Evolutionary conservation across 2,329 filamentous ascomycete genomes (phyloP), one percentile per base, ranked within the genome.

Genomic region (Didymella exigua): DNA sequence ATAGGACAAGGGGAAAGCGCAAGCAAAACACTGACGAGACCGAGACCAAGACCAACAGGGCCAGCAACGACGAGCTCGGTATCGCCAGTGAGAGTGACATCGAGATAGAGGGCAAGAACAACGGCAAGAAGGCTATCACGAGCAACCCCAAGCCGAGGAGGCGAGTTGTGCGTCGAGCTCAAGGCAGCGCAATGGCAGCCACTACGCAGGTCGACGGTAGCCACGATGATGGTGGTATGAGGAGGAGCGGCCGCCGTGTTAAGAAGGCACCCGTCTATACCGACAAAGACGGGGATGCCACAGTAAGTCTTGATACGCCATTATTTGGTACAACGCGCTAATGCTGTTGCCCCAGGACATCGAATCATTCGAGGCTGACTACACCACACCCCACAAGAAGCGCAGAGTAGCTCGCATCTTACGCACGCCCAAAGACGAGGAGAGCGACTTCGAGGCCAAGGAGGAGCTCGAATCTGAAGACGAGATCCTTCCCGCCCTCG

Each of bases 401-500:
- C 54, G 49, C 27, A 62, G 56, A 36, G 34, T 52, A 4, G 38
- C 31, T 7, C 54, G 41, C 16, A 26, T 52, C 4, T 47, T 48
- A 2, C 18, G 41, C 0, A 34, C 31, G 4, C 47, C 53, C 23
- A 47, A 54, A 5, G 33, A 51, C 3, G 57, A 62, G 2, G 62
- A 66, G 41, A 62, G 58, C 31, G 62, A 68, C 6, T 68, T 64
- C 24, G 42, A 58, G 5, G 45, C 37, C 21, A 54, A 54, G 10
- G 58, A 57, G 2, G 52, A 52, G 2, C 55, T 51, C 0, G 60
- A 61, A 8, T 29, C 49, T 3, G 62, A 61, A 4, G 63, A 65
- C 1, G 58, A 65, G 0, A 14, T 49, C 4, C 14, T 30, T 16
- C 33, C 27, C 23, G 13, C 23, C 2, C 40, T 51, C 13, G 54